Conservation (phyloP, 1,284 basidiomycete genomes). For the Xerocomus amazonicus region DNA sequence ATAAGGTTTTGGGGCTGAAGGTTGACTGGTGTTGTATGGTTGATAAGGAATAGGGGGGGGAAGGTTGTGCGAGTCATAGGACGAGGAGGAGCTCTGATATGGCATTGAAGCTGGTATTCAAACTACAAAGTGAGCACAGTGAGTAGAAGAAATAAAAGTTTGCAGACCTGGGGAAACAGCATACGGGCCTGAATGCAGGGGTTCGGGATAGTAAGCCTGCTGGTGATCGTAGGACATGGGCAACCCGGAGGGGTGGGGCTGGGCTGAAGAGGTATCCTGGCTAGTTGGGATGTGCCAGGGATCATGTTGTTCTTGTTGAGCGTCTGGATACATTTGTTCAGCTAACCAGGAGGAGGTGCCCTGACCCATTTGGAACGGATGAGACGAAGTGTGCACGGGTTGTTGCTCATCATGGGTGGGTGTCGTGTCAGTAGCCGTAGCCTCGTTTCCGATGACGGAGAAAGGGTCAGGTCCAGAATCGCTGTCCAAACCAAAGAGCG, state of each 20-base stretch:
- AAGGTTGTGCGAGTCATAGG: conserved; percentile 21
- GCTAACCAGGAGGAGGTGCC: conserved; percentile 32
- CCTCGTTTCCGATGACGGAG: conserved; percentile 50
- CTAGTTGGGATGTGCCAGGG: conserved; percentile 29
- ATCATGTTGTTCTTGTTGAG: conserved; percentile 27
- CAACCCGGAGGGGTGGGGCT: conserved; percentile 14
- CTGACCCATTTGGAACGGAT: conserved; percentile 32
- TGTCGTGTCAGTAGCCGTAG: conserved; percentile 27
- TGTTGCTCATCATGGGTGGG: conserved; percentile 23
- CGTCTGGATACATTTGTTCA: conserved; percentile 32
- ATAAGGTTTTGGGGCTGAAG: conserved; percentile 17
- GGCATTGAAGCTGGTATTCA: conserved; percentile 13
- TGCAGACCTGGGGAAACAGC: conserved; percentile 26
- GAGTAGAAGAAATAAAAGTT: not conserved
- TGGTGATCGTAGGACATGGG: conserved; percentile 25
- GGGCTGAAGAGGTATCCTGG: conserved; percentile 20
- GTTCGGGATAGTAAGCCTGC: conserved; percentile 29
- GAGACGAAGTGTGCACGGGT: conserved; percentile 9
- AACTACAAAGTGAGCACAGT: conserved; percentile 7
- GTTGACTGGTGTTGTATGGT: conserved; percentile 14
- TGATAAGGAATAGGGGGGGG: conserved; percentile 13
- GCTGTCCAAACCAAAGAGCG: conserved; percentile 63
- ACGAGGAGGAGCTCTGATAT: conserved; percentile 9
- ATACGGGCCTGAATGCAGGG: conserved; percentile 14
- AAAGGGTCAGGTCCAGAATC: conserved; percentile 64